These are phyloP conservation scores for Basipetospora sp. DNA, from an alignment of 2,329 filamentous ascomycete genomes.

Conservation along the genomic window DNA sequence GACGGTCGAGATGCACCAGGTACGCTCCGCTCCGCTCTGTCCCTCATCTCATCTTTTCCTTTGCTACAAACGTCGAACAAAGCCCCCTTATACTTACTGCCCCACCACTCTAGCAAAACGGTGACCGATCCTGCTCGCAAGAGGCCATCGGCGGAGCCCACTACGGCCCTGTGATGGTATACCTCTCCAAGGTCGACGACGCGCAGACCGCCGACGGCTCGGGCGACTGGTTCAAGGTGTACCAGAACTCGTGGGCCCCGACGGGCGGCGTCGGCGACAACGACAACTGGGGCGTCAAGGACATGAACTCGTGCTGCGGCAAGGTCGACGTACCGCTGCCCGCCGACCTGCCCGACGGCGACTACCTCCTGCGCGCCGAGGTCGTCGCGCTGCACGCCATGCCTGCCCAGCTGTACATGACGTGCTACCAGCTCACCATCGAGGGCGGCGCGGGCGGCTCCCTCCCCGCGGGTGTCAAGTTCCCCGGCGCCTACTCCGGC, in stretches of 20 bases:
- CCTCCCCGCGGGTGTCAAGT: conserved; percentile 17
- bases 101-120: conserved; percentile 22
- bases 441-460: conserved; percentile 13
- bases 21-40: no score
- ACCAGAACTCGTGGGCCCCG: conserved; percentile 29
- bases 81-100: no score
- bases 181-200: conserved; percentile 34
- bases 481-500: conserved; percentile 30
- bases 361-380: conserved; percentile 34
- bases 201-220: conserved; percentile 28
- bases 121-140: conserved; percentile 28
- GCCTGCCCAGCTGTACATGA: conserved; percentile 25
- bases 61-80: no score
- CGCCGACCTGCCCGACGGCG: conserved; percentile 17
- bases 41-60: background rate
- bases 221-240: conserved; percentile 38
- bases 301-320: conserved; percentile 24
- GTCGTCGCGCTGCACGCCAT: conserved; percentile 33
- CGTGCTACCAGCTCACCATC: conserved; percentile 23
- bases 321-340: conserved; percentile 26
- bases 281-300: conserved; percentile 31
- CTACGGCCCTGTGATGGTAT: conserved; percentile 38
- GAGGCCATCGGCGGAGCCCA: conserved; percentile 40
- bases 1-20: conserved; percentile 43
- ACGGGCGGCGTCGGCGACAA: conserved; percentile 23